These are phyloP conservation scores for Alopecurus myosuroides DNA, from an alignment of 176 grass and related monocot species.

Conservation along the genomic window DNA sequence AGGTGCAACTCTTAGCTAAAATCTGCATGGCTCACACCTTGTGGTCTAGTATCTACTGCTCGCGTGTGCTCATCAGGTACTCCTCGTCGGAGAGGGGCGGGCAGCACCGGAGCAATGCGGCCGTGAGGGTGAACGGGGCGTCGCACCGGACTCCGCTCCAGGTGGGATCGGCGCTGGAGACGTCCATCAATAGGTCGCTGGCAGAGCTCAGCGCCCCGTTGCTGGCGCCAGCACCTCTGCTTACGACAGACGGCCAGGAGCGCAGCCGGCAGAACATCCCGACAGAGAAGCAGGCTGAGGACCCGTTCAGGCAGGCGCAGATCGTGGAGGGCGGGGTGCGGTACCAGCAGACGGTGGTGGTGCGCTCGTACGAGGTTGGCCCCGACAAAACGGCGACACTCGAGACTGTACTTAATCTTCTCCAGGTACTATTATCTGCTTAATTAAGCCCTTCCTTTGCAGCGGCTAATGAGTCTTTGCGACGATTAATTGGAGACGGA, in stretches of 20 bases:
- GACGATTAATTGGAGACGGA: too few relatives aligned
- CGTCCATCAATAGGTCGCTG: conserved; percentile 16
- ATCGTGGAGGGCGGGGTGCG: conserved; percentile 57
- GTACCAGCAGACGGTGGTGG: conserved; percentile 59
- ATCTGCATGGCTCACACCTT: conserved; percentile 11
- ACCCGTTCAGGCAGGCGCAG: conserved; percentile 54
- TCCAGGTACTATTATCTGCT: conserved; percentile 40
- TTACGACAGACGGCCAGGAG: not conserved
- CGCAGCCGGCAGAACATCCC: conserved; percentile 50
- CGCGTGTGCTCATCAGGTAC: conserved; percentile 17
- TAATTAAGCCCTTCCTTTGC: not conserved
- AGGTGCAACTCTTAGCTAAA: not conserved
- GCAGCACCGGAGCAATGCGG: not conserved
- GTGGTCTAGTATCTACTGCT: not conserved
- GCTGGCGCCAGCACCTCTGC: not conserved
- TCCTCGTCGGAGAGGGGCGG: conserved; percentile 4
- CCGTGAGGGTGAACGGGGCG: conserved; percentile 39
- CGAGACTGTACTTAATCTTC: conserved; percentile 63
- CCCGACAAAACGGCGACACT: conserved; percentile 54
- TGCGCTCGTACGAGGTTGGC: conserved; percentile 59
- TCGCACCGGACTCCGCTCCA: conserved; percentile 15
- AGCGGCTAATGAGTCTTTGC: too few relatives aligned
- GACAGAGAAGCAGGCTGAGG: conserved; percentile 45
- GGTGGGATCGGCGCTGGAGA: conserved; percentile 24
- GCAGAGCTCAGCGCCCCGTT: conserved; percentile 22